Percentiles rank a stretch among this genome's conserved stretches.
Evolutionary conservation across 495 filamentous ascomycete genomes (phyloP).

Genomic region (Tuber microsphaerosporum): DNA sequence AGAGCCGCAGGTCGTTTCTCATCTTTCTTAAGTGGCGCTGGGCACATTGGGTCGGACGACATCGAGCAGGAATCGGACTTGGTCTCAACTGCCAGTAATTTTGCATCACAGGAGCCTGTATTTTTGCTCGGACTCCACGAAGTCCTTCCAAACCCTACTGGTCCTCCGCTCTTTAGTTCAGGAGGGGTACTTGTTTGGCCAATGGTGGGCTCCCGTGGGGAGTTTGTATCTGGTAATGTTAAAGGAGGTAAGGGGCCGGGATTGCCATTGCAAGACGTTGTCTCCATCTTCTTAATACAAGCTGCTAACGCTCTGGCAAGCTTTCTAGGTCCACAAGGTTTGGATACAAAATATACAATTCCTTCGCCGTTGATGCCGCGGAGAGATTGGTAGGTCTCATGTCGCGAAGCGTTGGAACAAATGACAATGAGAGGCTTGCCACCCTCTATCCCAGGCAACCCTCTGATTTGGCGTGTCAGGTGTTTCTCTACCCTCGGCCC

Average conservation of each 20-base stretch:
- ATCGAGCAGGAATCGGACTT: background rate
- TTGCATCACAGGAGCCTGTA: background rate
- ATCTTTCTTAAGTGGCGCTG: background rate
- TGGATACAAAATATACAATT: constrained; percentile 44
- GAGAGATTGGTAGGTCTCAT: constrained; percentile 33
- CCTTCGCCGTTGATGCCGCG: constrained; percentile 10
- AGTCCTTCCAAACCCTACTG: background rate
- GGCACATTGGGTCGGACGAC: background rate
- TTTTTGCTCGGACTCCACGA: background rate
- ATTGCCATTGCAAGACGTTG: background rate
- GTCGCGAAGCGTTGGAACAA: constrained; percentile 35
- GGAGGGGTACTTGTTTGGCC: background rate
- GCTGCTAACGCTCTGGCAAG: constrained; percentile 51
- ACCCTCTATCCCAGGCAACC: constrained; percentile 17
- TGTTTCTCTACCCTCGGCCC: constrained; percentile 26
- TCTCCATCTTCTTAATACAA: constrained; percentile 41
- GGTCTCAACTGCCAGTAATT: background rate
- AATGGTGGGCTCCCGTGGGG: background rate
- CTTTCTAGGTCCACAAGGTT: constrained; percentile 59
- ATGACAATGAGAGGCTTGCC: constrained; percentile 30
- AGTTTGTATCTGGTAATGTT: background rate
- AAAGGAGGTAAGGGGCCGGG: background rate
- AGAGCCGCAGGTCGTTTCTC: background rate
- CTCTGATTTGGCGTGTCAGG: constrained; percentile 26
- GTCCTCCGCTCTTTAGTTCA: background rate